These are phyloP conservation scores for Nelumbo lutea DNA, from an alignment of 164 flowering plant genomes.

Conservation along the genomic window DNA sequence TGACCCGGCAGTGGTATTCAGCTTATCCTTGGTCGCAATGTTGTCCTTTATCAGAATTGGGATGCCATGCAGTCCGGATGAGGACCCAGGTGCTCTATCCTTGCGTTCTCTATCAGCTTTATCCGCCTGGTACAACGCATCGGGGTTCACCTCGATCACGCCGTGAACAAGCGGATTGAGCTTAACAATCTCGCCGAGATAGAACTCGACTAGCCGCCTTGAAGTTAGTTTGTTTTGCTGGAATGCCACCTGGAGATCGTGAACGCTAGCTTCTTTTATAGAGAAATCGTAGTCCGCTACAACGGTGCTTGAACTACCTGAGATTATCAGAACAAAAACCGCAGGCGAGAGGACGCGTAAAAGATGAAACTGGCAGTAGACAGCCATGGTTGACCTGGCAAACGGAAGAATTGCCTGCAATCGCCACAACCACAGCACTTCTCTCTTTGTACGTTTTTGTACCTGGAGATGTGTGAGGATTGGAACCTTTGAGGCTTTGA, in stretches of 20 bases:
- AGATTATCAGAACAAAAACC: background rate
- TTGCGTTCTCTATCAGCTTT: constrained; percentile 3
- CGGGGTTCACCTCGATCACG: constrained; percentile 19
- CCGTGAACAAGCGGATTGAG: constrained; percentile 9
- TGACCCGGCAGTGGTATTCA: constrained; percentile 6
- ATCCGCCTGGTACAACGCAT: constrained; percentile 10
- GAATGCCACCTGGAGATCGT: constrained; percentile 11
- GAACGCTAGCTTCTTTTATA: constrained; percentile 8
- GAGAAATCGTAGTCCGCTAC: background rate
- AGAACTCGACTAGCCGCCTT: constrained; percentile 13
- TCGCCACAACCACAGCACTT: too few species aligned
- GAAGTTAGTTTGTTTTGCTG: constrained; percentile 8
- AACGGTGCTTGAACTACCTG: background rate
- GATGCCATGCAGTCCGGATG: background rate
- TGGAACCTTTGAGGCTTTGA: too few species aligned
- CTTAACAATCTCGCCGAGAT: constrained; percentile 3
- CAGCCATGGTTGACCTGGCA: too few species aligned
- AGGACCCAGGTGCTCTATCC: too few species aligned
- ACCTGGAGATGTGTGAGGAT: too few species aligned
- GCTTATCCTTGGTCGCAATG: constrained; percentile 4
- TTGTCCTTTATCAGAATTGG: constrained; percentile 8
- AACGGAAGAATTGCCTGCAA: too few species aligned
- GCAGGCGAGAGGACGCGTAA: background rate
- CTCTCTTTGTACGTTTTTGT: too few species aligned
- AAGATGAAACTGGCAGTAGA: too few species aligned